Conservation (phyloP, 2,329 filamentous ascomycete species). For the Fusarium chaquense region DNA sequence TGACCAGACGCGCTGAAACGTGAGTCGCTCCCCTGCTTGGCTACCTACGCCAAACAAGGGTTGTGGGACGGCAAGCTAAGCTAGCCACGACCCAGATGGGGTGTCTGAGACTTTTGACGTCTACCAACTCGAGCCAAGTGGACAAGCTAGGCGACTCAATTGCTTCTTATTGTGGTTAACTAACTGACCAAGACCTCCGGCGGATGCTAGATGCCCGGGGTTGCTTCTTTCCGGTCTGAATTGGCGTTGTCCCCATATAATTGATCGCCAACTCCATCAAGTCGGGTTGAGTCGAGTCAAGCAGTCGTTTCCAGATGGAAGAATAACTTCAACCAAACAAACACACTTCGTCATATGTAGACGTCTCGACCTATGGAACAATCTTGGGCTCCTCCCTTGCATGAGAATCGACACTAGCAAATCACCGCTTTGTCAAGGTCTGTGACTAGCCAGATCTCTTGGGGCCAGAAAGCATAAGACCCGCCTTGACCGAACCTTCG, state of each 20-base stretch:
- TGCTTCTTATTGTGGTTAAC: conserved; percentile 37
- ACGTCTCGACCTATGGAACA: conserved; percentile 20
- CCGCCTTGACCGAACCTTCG: background rate
- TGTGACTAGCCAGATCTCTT: background rate
- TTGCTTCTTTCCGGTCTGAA: conserved; percentile 42
- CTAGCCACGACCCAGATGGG: conserved; percentile 25
- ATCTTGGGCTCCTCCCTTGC: conserved; percentile 33
- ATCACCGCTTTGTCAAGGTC: conserved; percentile 13
- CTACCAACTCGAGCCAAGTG: conserved; percentile 25
- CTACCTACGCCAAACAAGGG: conserved; percentile 37
- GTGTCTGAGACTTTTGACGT: conserved; percentile 38
- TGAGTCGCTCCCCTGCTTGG: conserved; percentile 48
- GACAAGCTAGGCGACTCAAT: conserved; percentile 30
- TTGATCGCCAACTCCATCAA: conserved; percentile 25
- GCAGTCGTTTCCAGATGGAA: conserved; percentile 23
- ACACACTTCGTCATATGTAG: conserved; percentile 30
- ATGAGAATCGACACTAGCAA: conserved; percentile 32
- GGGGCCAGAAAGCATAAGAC: background rate
- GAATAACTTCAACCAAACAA: conserved; percentile 29
- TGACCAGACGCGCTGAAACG: conserved; percentile 48
- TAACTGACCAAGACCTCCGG: conserved; percentile 6
- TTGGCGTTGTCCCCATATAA: conserved; percentile 32
- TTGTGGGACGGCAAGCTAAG: conserved; percentile 22
- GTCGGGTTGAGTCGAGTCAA: conserved; percentile 12
- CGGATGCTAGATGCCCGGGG: conserved; percentile 34